Base-by-base conservation (phyloP, 2,329 filamentous ascomycete genomes). In the Epichloe festucae region DNA sequence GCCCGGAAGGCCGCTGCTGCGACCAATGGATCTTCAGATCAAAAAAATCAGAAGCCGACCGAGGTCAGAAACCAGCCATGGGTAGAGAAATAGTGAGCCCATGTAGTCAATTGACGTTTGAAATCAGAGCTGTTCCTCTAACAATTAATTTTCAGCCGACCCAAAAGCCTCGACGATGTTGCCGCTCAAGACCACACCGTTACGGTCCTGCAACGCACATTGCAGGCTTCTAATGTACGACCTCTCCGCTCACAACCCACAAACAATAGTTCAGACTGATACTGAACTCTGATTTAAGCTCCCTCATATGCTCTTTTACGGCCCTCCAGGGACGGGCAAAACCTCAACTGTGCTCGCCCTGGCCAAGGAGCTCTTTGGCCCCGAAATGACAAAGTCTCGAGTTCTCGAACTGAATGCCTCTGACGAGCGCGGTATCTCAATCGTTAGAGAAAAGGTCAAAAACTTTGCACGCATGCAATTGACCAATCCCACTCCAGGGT, bases 381-480 rank as follows among this genome's bases (percentile, higher is more conserved):
- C 93, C 42, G 89, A 95, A 58, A 82, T 98, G 62, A 87, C 95
- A 63, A 90, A 89, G 63, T 82, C 88, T 14, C 86, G 94, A 47
- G 93, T 98, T n/a, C 87, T 98, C 55, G 94, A 98, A 73, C 83
- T 98, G 63, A 99, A 99, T 71, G 94, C 94, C 60, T 98, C 94
- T 39, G 93, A 99, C 71, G 93, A 99, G 72, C 90, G 93, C 58
- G 94, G 94, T 50, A 97, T 99, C 65, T 86, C 82, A 54, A 97
- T 99, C 57, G 91, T 99, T 39, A 86, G 93, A 49, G 89, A 96
- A 63, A 97, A 97, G 69, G 89, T 99, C 67, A 98, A 98, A 69
- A 86, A 95, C 68, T 99, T 99, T 68, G 94, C 94, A 21, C 83
- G 91, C 54, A 91, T 94, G 76, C 91, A 96, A 67, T 80, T 97